Evolutionary conservation across 2,329 filamentous ascomycete species (phyloP).

Genomic region (Periglandula ipomoeae): DNA sequence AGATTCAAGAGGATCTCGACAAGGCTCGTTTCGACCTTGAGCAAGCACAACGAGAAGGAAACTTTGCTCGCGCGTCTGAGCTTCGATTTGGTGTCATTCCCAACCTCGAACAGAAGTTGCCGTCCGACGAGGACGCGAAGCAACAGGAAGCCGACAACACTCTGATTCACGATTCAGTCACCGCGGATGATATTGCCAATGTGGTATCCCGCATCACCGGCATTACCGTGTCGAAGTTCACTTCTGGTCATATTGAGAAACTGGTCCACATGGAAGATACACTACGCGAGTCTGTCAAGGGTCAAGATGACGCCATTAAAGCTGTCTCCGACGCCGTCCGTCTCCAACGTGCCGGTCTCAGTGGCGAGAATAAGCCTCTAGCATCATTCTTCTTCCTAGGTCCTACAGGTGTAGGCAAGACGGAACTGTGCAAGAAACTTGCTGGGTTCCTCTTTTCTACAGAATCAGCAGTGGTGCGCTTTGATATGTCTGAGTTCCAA

Average conservation of each 20-base stretch:
- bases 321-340: slow-evolving; percentile 89
- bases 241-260: slow-evolving; percentile 88
- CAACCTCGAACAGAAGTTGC: slow-evolving; percentile 66
- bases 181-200: slow-evolving; percentile 82
- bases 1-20: slow-evolving; percentile 80
- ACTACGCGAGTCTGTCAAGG: slow-evolving; percentile 72
- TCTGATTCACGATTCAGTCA: slow-evolving; percentile 90
- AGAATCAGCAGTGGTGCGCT: slow-evolving; percentile 80
- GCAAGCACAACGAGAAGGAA: slow-evolving; percentile 74
- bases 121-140: slow-evolving; percentile 54
- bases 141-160: slow-evolving; percentile 34
- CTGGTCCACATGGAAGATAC: slow-evolving; percentile 92
- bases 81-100: slow-evolving; percentile 85
- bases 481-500: slow-evolving; percentile 97
- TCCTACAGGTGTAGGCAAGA: slow-evolving; percentile 94
- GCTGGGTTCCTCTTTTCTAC: slow-evolving; percentile 90
- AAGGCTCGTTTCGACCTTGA: slow-evolving; percentile 78
- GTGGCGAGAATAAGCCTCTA: slow-evolving; percentile 81
- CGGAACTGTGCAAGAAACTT: slow-evolving; percentile 93
- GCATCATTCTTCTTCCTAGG: slow-evolving; percentile 98
- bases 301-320: slow-evolving; percentile 87
- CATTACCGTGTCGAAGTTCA: slow-evolving; percentile 86
- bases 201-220: slow-evolving; percentile 89
- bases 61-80: slow-evolving; percentile 86
- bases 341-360: slow-evolving; percentile 85